Conservation (phyloP, 1,284 basidiomycete species). For the Cryptococcus maquisensis region DNA sequence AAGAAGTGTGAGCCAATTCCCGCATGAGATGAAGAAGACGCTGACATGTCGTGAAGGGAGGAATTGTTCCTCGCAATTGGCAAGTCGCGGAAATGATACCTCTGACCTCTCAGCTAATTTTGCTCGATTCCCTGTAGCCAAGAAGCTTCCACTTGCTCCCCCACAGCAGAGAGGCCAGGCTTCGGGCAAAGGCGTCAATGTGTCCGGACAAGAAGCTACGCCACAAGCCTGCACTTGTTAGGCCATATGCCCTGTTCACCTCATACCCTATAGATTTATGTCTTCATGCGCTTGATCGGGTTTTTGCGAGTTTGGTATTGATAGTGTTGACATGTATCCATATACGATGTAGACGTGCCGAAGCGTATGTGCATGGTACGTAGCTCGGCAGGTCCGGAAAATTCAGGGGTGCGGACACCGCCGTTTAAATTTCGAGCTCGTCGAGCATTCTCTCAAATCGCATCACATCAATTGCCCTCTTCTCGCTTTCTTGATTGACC, state of each 20-base stretch:
- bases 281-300: not conserved
- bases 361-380: too few relatives aligned
- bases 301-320: not conserved
- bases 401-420: too few relatives aligned
- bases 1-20: conserved; percentile 59
- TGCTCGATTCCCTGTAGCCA: conserved; percentile 22
- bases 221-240: conserved; percentile 33
- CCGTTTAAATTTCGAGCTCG: conserved; percentile 13
- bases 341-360: not conserved
- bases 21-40: too few relatives aligned
- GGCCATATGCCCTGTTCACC: not conserved
- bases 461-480: not conserved
- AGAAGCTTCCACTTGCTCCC: conserved; percentile 40
- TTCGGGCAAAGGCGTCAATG: conserved; percentile 35
- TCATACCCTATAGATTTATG: not conserved
- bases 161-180: conserved; percentile 19
- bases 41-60: conserved; percentile 29
- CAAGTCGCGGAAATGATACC: conserved; percentile 14
- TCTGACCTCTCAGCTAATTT: not conserved
- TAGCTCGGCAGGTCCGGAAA: too few relatives aligned
- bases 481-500: not conserved
- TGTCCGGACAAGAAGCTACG: conserved; percentile 24
- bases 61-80: conserved; percentile 80
- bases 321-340: conserved; percentile 1
- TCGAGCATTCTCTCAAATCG: not conserved